phyloP scores from a whole-genome alignment of 2,329 filamentous ascomycete genomes.

The Hortaea werneckii region DNA sequence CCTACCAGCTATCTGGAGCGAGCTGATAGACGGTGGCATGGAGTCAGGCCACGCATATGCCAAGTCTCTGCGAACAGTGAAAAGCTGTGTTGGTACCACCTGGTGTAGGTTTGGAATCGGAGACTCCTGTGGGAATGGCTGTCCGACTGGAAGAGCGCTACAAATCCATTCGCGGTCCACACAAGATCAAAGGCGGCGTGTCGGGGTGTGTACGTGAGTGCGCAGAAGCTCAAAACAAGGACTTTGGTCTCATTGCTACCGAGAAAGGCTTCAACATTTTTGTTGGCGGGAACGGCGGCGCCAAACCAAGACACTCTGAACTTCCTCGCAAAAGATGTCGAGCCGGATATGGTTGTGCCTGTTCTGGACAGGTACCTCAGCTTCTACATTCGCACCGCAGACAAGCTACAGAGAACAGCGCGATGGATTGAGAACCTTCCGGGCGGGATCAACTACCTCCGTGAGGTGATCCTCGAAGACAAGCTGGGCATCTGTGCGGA shows the following conservation, averaged over 20 bases:
- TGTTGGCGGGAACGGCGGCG: conserved; percentile 80
- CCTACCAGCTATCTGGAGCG: conserved; percentile 69
- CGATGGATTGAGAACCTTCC: conserved; percentile 79
- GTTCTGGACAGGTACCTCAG: conserved; percentile 83
- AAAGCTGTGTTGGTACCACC: conserved; percentile 82
- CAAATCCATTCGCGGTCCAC: conserved; percentile 78
- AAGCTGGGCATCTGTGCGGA: conserved; percentile 75
- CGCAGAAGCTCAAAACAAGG: conserved; percentile 85
- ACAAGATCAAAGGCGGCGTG: conserved; percentile 79
- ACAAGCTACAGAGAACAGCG: conserved; percentile 80
- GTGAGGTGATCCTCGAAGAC: conserved; percentile 73
- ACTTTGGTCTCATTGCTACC: conserved; percentile 84
- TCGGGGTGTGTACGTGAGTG: conserved; percentile 89
- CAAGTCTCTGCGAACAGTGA: conserved; percentile 79
- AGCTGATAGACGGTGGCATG: conserved; percentile 73
- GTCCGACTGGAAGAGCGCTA: conserved; percentile 81
- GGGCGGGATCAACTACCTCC: conserved; percentile 73
- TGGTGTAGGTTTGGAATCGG: conserved; percentile 87
- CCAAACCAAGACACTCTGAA: conserved; percentile 72
- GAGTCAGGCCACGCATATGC: conserved; percentile 86
- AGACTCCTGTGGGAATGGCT: conserved; percentile 84
- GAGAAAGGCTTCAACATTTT: conserved; percentile 93
- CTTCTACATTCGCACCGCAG: conserved; percentile 88
- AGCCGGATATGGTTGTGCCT: conserved; percentile 69
- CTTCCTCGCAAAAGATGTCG: conserved; percentile 76